These are phyloP conservation scores for Crithidia sp. DNA, from an alignment of 208 protist species.

Conservation along the genomic window DNA sequence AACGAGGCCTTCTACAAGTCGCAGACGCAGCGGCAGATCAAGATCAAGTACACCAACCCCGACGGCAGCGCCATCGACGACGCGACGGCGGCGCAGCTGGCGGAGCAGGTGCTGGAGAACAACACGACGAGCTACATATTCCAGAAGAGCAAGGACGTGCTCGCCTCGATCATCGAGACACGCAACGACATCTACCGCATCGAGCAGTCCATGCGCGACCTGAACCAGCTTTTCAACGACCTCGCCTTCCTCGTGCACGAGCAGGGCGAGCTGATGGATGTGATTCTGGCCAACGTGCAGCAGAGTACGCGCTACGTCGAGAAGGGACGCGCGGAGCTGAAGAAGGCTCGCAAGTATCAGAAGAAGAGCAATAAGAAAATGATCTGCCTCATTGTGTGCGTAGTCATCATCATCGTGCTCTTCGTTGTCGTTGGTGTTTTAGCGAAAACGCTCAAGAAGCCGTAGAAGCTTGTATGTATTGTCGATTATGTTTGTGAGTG, in stretches of 20 bases:
- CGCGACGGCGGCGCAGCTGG: conserved; percentile 18
- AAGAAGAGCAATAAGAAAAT: conserved; percentile 82
- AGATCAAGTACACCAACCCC: conserved; percentile 88
- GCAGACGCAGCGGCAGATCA: conserved; percentile 90
- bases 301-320: conserved; percentile 67
- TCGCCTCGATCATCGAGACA: conserved; percentile 86
- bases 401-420: conserved; percentile 48
- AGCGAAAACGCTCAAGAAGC: conserved; percentile 25
- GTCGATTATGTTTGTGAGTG: neutral
- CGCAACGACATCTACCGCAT: conserved; percentile 92
- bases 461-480: neutral
- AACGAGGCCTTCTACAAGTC: conserved; percentile 25
- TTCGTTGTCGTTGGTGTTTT: conserved; percentile 58
- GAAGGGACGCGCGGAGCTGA: conserved; percentile 63
- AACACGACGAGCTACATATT: conserved; percentile 83
- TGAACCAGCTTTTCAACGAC: conserved; percentile 91
- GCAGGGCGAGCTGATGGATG: conserved; percentile 88
- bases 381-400: conserved; percentile 60
- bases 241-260: conserved; percentile 89
- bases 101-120: conserved; percentile 84
- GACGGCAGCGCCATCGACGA: conserved; percentile 82
- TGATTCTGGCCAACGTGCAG: conserved; percentile 80
- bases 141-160: conserved; percentile 87
- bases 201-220: conserved; percentile 86
- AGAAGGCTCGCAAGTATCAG: conserved; percentile 80